phyloP scores from a whole-genome alignment of 805 yeast genomes.

The Saccharomycopsis sp. region DNA sequence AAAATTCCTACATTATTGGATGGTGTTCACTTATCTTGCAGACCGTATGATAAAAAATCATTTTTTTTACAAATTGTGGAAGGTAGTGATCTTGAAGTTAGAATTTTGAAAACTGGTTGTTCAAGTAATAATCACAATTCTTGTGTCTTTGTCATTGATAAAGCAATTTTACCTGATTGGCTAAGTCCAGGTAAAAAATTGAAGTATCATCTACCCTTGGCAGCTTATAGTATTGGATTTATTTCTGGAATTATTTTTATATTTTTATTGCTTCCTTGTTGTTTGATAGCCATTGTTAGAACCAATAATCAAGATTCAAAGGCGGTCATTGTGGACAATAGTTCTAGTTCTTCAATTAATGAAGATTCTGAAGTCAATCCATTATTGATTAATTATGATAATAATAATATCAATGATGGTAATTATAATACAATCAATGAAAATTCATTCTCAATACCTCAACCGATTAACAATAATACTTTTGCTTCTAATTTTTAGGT shows the following conservation, averaged over 20 bases:
- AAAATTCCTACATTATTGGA: conserved; percentile 34
- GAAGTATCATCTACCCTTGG: conserved; percentile 53
- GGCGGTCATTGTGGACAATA: conserved; percentile 1
- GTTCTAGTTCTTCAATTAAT: too few species aligned
- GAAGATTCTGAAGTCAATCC: too few species aligned
- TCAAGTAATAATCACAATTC: conserved; percentile 29
- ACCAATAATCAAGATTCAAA: conserved; percentile 12
- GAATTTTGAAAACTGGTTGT: conserved; percentile 53
- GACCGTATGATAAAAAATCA: conserved; percentile 28
- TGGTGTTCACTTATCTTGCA: conserved; percentile 34
- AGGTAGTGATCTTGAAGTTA: conserved; percentile 46
- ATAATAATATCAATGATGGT: not conserved
- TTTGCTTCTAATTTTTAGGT: too few species aligned
- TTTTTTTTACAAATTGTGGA: conserved; percentile 32
- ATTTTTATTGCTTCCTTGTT: conserved; percentile 26
- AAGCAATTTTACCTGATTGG: conserved; percentile 61
- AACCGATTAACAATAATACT: too few species aligned
- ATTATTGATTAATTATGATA: too few species aligned
- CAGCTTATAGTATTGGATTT: conserved; percentile 60
- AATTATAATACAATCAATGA: not conserved
- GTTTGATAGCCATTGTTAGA: conserved; percentile 27
- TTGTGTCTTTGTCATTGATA: conserved; percentile 57
- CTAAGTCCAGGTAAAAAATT: conserved; percentile 36
- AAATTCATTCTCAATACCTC: not conserved
- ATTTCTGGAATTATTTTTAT: conserved; percentile 45